phyloP scores from a whole-genome alignment of 176 grass and related monocot species.

The Saccharum officinarum region DNA sequence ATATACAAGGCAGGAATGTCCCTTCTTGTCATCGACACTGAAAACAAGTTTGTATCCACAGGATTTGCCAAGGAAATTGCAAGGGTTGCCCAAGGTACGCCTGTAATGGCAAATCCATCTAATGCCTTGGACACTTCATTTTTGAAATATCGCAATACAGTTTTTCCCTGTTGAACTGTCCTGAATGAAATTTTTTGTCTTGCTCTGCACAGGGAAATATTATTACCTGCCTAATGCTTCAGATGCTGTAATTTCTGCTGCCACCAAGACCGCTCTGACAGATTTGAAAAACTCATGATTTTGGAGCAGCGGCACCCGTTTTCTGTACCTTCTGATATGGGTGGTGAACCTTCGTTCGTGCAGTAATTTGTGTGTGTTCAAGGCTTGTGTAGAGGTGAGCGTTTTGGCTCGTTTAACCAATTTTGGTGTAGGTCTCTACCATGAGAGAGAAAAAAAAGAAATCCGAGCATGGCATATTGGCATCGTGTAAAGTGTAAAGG shows the following conservation, averaged over 20 bases:
- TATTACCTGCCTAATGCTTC: slow-evolving; percentile 99
- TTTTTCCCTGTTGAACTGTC: not conserved
- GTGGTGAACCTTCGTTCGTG: not conserved
- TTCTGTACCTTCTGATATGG: not conserved
- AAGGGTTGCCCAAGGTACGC: slow-evolving; percentile 86
- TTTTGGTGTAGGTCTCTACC: slow-evolving; percentile 33
- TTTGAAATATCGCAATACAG: not conserved
- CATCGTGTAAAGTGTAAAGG: slow-evolving; percentile 37
- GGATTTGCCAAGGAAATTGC: slow-evolving; percentile 99
- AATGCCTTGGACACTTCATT: not conserved
- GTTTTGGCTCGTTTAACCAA: not conserved
- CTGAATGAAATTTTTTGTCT: slow-evolving; percentile 7
- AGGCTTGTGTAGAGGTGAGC: not conserved
- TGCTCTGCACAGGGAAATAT: slow-evolving; percentile 75
- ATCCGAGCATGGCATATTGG: not conserved
- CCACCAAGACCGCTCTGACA: slow-evolving; percentile 83
- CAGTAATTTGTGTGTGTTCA: slow-evolving; percentile 3
- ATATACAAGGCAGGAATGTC: slow-evolving; percentile 96
- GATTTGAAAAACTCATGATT: slow-evolving; percentile 67
- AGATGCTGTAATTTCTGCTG: slow-evolving; percentile 84
- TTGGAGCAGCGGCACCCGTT: not conserved
- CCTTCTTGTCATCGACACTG: slow-evolving; percentile 76
- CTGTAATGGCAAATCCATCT: not conserved
- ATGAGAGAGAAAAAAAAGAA: not conserved
- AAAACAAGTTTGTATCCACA: slow-evolving; percentile 57